Evolutionary conservation across 2,329 filamentous ascomycete species (phyloP).

Genomic region (Claviceps sp.): DNA sequence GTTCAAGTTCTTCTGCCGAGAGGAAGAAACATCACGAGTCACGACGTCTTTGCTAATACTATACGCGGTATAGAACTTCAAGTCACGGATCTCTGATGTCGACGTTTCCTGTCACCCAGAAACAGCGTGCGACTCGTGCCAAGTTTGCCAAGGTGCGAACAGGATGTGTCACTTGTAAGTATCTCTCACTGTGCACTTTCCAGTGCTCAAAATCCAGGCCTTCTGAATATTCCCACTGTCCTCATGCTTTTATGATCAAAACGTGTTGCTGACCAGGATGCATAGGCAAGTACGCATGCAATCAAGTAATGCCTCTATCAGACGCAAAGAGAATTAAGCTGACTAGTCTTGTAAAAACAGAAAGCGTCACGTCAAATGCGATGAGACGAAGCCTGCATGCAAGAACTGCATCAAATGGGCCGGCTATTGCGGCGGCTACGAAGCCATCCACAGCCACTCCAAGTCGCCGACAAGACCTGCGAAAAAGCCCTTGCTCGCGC

Average conservation of each 20-base stretch:
- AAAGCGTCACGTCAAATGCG: conserved; percentile 22
- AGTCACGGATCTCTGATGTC: conserved; percentile 7
- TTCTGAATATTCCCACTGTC: no score
- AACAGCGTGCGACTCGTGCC: conserved; percentile 12
- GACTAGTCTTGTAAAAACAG: conserved; percentile 9
- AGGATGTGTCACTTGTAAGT: conserved; percentile 20
- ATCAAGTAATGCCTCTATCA: background rate
- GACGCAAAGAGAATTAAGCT: background rate
- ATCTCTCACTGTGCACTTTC: background rate
- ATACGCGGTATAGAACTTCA: background rate
- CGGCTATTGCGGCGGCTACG: conserved; percentile 21
- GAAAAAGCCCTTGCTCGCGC: conserved; percentile 1
- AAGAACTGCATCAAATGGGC: conserved; percentile 22
- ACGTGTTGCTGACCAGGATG: background rate
- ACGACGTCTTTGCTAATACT: background rate
- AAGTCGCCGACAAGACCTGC: background rate
- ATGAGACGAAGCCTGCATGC: conserved; percentile 22
- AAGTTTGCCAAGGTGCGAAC: conserved; percentile 19
- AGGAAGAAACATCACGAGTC: background rate
- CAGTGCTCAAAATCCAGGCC: no score
- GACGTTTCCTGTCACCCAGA: conserved; percentile 7
- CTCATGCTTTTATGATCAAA: background rate
- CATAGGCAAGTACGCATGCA: conserved; percentile 5
- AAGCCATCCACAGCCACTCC: background rate
- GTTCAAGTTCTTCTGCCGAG: background rate